A percentile compares a stretch with the other conserved stretches of the same genome.
Evolutionary conservation across 2,329 filamentous ascomycete genomes (phyloP).

Genomic region (Thielaviopsis cerberus): DNA sequence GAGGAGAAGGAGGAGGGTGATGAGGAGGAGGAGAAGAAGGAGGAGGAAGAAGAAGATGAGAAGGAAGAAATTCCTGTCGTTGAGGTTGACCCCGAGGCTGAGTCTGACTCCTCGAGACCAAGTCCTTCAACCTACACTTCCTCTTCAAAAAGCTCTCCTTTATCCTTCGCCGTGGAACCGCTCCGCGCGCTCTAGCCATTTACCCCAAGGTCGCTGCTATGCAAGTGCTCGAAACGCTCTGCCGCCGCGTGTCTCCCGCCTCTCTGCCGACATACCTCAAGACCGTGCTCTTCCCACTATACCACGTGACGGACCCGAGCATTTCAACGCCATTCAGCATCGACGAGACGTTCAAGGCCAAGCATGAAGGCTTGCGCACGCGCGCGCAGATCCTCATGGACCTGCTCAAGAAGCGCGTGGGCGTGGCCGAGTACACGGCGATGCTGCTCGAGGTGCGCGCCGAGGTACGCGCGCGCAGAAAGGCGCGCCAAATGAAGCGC

Average conservation of each 20-base stretch:
- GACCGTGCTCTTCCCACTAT: constrained; percentile 40
- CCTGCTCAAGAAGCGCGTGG: constrained; percentile 66
- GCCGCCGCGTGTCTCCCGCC: constrained; percentile 37
- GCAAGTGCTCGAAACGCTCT: constrained; percentile 52
- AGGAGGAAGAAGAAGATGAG: constrained; percentile 17
- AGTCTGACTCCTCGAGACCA: constrained; percentile 9
- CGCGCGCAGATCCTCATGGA: constrained; percentile 64
- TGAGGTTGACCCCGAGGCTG: constrained; percentile 6
- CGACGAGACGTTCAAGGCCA: constrained; percentile 49
- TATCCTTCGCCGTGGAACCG: constrained; percentile 58
- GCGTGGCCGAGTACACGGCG: constrained; percentile 60
- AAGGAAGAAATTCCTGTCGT: neutral
- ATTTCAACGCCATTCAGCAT: constrained; percentile 54
- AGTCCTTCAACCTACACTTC: constrained; percentile 38
- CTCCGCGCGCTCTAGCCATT: constrained; percentile 43
- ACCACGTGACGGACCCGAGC: constrained; percentile 66
- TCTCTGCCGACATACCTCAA: constrained; percentile 45
- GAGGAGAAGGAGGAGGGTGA: no score
- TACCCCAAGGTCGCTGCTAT: constrained; percentile 60
- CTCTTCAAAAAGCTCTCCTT: constrained; percentile 62
- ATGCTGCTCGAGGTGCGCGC: constrained; percentile 56
- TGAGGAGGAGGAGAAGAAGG: constrained; percentile 22
- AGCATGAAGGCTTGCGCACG: constrained; percentile 51
- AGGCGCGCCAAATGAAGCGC: constrained; percentile 63
- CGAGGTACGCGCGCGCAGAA: constrained; percentile 50